A percentile compares a stretch with the other conserved stretches of the same genome.
Conservation (phyloP, 805 yeast species). For the Naumovozyma castellii region DNA sequence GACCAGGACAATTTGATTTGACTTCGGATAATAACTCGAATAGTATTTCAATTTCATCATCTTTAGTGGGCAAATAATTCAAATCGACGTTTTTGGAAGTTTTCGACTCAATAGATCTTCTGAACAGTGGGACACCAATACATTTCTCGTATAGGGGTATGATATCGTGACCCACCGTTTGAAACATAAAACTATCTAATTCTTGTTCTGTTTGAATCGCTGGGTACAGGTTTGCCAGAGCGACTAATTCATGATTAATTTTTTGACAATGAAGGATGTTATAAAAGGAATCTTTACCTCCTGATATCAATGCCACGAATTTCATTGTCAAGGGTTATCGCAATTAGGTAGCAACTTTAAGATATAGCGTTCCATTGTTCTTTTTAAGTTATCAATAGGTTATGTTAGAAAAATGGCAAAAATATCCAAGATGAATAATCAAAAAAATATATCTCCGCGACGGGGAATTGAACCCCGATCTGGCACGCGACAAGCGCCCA, state of each 20-base stretch:
- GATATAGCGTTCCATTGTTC: not conserved
- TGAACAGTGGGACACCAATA: conserved; percentile 68
- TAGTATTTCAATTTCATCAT: conserved; percentile 87
- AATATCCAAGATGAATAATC: too few species aligned
- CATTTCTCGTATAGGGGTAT: conserved; percentile 58
- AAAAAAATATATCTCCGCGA: conserved; percentile 16
- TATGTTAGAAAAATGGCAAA: too few species aligned
- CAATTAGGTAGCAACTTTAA: too few species aligned
- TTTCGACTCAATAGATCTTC: conserved; percentile 52
- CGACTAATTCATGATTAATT: conserved; percentile 77
- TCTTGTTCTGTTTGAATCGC: conserved; percentile 45
- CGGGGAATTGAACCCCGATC: conserved; percentile 25
- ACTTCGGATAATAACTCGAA: conserved; percentile 44
- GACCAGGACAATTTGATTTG: conserved; percentile 48
- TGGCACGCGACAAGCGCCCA: conserved; percentile 18
- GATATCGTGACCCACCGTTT: conserved; percentile 88
- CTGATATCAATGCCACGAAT: conserved; percentile 84
- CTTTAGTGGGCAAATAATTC: conserved; percentile 56
- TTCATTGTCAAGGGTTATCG: conserved; percentile 56
- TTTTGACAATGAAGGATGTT: conserved; percentile 79
- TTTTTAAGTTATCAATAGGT: too few species aligned
- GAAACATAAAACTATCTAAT: conserved; percentile 92
- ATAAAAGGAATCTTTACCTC: conserved; percentile 93
- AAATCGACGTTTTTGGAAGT: conserved; percentile 51
- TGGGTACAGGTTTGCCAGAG: conserved; percentile 79